phyloP scores from a whole-genome alignment of 2,329 filamentous ascomycete genomes.

The Colletotrichum graminicola region DNA sequence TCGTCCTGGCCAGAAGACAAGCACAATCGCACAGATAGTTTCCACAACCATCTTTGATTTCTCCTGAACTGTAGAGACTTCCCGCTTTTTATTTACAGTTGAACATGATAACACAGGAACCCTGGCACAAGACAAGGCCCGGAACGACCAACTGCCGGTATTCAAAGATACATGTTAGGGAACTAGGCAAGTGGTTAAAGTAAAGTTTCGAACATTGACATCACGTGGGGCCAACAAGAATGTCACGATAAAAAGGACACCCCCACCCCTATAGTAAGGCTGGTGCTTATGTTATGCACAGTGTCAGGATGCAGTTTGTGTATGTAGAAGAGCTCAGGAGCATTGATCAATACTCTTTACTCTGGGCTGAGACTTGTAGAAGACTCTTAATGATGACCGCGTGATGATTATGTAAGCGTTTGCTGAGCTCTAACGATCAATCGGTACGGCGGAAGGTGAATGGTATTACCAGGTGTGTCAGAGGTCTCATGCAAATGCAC shows the following conservation, averaged over 20 bases:
- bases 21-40: no score
- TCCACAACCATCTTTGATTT: no score
- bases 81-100: no score
- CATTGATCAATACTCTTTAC: not conserved
- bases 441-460: not conserved
- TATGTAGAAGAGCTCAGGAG: not conserved
- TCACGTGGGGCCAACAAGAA: not conserved
- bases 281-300: not conserved
- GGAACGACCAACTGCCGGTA: not conserved
- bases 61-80: no score
- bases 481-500: not conserved
- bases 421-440: not conserved
- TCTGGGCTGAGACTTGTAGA: not conserved
- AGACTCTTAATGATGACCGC: not conserved
- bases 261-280: not conserved
- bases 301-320: not conserved
- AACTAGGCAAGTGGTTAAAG: not conserved
- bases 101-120: no score
- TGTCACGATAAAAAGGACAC: not conserved
- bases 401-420: not conserved
- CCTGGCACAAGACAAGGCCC: not conserved
- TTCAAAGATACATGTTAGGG: not conserved
- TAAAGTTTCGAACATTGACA: not conserved
- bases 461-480: not conserved
- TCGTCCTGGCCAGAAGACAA: no score